Conservation (phyloP, 208 protist species). For the Leishmania arabica region DNA sequence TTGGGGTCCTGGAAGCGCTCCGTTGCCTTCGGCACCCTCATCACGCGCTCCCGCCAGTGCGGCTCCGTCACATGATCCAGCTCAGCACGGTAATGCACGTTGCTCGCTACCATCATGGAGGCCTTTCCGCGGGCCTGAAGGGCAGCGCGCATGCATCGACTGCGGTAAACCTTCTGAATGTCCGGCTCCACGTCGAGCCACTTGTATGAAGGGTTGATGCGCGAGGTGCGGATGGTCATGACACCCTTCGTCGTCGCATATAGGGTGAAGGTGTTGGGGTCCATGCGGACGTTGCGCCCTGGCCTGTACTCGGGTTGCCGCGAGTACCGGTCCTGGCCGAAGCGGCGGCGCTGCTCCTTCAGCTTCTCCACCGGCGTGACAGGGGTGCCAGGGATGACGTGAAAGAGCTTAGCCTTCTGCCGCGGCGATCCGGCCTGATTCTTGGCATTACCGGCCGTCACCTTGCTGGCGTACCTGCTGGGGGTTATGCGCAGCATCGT, state of each 20-base stretch:
- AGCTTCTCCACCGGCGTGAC: slow-evolving; percentile 77
- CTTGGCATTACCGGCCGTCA: slow-evolving; percentile 79
- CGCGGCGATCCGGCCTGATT: slow-evolving; percentile 76
- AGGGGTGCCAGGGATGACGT: slow-evolving; percentile 76
- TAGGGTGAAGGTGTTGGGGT: slow-evolving; percentile 80
- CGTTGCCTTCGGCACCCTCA: slow-evolving; percentile 45
- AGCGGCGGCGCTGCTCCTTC: slow-evolving; percentile 81
- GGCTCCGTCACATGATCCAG: slow-evolving; percentile 53
- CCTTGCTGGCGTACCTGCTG: slow-evolving; percentile 58
- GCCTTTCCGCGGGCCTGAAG: slow-evolving; percentile 47
- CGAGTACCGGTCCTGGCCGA: slow-evolving; percentile 78
- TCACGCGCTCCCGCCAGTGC: slow-evolving; percentile 69
- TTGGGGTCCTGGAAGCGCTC: slow-evolving; percentile 84
- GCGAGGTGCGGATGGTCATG: slow-evolving; percentile 68
- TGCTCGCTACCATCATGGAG: slow-evolving; percentile 45
- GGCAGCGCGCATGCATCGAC: slow-evolving; percentile 54
- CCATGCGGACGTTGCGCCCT: slow-evolving; percentile 79
- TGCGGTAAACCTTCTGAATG: slow-evolving; percentile 82
- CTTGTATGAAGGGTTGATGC: slow-evolving; percentile 74
- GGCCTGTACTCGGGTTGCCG: slow-evolving; percentile 74
- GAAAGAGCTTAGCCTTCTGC: slow-evolving; percentile 68
- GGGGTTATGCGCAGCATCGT: slow-evolving; percentile 55
- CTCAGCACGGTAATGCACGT: slow-evolving; percentile 54
- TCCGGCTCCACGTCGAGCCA: slow-evolving; percentile 89
- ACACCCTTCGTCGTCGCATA: slow-evolving; percentile 84